These are phyloP conservation scores for Trebouxia sp. DNA, from an alignment of 139 green algal genomes.

Conservation along the genomic window DNA sequence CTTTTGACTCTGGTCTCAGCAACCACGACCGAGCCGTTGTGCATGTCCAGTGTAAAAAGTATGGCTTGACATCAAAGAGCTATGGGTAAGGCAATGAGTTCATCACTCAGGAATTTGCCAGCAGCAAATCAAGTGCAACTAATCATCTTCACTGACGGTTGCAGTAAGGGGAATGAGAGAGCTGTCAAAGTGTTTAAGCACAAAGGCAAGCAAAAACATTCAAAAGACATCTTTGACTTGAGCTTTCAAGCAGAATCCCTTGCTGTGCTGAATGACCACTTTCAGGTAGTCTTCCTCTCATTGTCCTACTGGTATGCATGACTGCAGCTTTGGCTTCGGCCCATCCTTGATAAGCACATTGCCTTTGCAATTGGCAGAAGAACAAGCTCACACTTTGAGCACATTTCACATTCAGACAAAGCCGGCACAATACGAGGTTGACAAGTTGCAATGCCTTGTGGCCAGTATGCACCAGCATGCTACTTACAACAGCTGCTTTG, in stretches of 20 bases:
- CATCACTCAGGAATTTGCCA: not conserved
- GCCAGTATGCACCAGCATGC: too few species aligned
- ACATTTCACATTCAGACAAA: too few species aligned
- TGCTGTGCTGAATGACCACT: conserved; percentile 38
- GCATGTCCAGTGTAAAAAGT: conserved; percentile 68
- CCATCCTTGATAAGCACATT: not conserved
- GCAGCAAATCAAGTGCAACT: not conserved
- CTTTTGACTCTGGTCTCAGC: conserved; percentile 63
- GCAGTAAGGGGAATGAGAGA: conserved; percentile 25
- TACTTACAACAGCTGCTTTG: not conserved
- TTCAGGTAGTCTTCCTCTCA: conserved; percentile 43
- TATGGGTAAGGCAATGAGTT: conserved; percentile 43
- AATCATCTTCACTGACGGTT: not conserved
- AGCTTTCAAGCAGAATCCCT: conserved; percentile 31
- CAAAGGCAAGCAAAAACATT: not conserved
- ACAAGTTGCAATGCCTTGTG: too few species aligned
- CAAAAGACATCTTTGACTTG: conserved; percentile 38
- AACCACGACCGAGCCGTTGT: conserved; percentile 80
- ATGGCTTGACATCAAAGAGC: conserved; percentile 62
- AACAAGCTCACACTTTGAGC: too few species aligned
- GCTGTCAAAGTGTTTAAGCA: conserved; percentile 25
- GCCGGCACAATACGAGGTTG: too few species aligned
- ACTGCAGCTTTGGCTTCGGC: too few species aligned
- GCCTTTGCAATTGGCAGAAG: too few species aligned
- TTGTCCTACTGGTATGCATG: too few species aligned